These are phyloP conservation scores for Mimosa bimucronata DNA, from an alignment of 306 rosid genomes.

Conservation along the genomic window DNA sequence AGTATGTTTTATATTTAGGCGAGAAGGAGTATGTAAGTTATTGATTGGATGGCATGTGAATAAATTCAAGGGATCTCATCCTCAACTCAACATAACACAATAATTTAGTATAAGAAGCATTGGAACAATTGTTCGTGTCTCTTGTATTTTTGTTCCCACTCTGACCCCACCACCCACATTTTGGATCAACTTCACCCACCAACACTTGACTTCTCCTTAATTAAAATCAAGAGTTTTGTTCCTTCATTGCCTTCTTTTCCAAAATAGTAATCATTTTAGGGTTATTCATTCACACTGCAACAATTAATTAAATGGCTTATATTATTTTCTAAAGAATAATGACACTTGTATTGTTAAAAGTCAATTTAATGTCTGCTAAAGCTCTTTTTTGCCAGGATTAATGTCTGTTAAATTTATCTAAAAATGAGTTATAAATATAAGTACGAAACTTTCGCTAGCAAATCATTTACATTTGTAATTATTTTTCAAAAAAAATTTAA, in stretches of 20 bases:
- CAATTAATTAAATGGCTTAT: too few species aligned
- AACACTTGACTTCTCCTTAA: constrained; percentile 4
- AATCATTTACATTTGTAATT: too few species aligned
- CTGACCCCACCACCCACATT: constrained; percentile 40
- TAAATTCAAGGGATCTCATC: neutral
- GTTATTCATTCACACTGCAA: neutral
- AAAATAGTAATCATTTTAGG: neutral
- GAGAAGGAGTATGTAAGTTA: too few species aligned
- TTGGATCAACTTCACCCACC: constrained; percentile 33
- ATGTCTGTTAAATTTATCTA: too few species aligned
- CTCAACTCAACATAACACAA: neutral
- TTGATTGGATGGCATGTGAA: neutral
- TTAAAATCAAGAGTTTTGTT: neutral
- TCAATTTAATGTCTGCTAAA: too few species aligned
- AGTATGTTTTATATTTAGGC: too few species aligned
- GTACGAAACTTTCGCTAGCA: too few species aligned
- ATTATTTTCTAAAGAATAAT: too few species aligned
- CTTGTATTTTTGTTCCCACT: constrained; percentile 26
- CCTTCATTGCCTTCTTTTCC: neutral
- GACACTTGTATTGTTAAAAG: too few species aligned
- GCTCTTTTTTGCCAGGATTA: too few species aligned
- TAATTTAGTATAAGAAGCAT: constrained; percentile 25
- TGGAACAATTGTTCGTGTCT: constrained; percentile 51
- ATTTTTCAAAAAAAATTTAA: too few species aligned
- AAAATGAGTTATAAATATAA: too few species aligned